These are phyloP conservation scores for Globisporangium sylvaticum DNA, from an alignment of 352 stramenopile genomes.

Conservation along the genomic window DNA sequence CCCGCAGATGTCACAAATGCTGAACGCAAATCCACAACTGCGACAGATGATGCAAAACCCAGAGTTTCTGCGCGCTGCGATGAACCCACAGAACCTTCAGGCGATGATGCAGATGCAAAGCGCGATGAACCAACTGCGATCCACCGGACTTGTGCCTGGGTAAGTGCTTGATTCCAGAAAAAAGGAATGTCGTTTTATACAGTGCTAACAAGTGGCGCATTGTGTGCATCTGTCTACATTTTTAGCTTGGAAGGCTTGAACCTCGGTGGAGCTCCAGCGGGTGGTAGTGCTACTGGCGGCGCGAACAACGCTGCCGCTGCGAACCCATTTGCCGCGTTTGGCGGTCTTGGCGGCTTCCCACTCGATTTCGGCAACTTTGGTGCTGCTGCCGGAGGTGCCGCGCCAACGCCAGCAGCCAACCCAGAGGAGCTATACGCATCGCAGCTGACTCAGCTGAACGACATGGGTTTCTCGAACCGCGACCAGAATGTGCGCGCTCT, in stretches of 20 bases:
- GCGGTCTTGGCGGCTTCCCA: slow-evolving; percentile 32
- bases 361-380: slow-evolving; percentile 21
- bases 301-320: slow-evolving; percentile 18
- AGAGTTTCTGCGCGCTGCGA: slow-evolving; percentile 77
- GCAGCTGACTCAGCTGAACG: slow-evolving; percentile 85
- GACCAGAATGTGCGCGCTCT: slow-evolving; percentile 87
- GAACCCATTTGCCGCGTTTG: slow-evolving; percentile 56
- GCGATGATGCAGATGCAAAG: slow-evolving; percentile 91
- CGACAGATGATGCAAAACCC: slow-evolving; percentile 89
- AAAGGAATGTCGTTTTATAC: neutral
- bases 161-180: slow-evolving; percentile 22
- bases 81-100: slow-evolving; percentile 90
- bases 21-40: slow-evolving; percentile 87
- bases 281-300: slow-evolving; percentile 9
- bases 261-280: slow-evolving; percentile 18
- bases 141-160: slow-evolving; percentile 63
- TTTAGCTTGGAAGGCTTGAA: slow-evolving; percentile 54
- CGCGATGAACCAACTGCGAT: slow-evolving; percentile 81
- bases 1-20: slow-evolving; percentile 82
- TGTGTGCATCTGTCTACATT: neutral
- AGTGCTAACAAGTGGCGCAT: neutral
- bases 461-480: slow-evolving; percentile 90
- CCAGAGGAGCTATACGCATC: slow-evolving; percentile 83
- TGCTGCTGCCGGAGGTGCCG: slow-evolving; percentile 17
- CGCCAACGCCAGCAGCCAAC: slow-evolving; percentile 42